A percentile compares a stretch with the other conserved stretches of the same genome.
phyloP scores from a whole-genome alignment of 2,329 filamentous ascomycete species.

The Dissoconium aciculare region DNA sequence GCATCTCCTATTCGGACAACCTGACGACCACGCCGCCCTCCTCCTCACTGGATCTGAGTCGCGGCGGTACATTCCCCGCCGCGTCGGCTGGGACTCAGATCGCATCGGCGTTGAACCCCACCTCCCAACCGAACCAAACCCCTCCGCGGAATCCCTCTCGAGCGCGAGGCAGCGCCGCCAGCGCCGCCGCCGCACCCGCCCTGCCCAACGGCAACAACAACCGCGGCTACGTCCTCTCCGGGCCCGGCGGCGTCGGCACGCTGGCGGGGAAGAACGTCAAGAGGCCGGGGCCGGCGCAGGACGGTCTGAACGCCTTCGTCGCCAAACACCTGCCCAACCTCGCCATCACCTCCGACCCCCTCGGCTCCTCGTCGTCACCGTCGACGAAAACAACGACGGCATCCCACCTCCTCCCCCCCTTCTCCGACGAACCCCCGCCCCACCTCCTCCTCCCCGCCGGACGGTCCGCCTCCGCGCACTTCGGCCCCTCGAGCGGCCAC shows the following conservation, averaged over 20 bases:
- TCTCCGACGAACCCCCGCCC: conserved; percentile 19
- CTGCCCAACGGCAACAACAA: too few relatives aligned
- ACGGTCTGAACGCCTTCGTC: conserved; percentile 71
- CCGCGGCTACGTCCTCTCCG: too few relatives aligned
- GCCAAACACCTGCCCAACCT: conserved; percentile 70
- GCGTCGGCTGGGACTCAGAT: not conserved
- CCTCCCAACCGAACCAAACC: conserved; percentile 18
- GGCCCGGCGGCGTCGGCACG: conserved; percentile 78
- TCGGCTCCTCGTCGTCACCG: too few relatives aligned
- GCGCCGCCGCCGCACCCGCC: conserved; percentile 25
- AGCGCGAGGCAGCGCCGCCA: conserved; percentile 25
- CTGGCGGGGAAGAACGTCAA: conserved; percentile 56
- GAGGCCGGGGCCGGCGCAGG: conserved; percentile 66
- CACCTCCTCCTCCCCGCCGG: conserved; percentile 15
- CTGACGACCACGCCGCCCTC: conserved; percentile 59
- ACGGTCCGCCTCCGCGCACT: conserved; percentile 16
- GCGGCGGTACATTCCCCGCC: conserved; percentile 23
- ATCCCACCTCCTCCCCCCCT: conserved; percentile 49
- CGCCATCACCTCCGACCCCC: too few relatives aligned
- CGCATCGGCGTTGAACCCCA: too few relatives aligned
- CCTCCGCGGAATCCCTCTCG: conserved; percentile 27
- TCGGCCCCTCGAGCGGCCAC: too few relatives aligned
- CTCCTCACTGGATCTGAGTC: conserved; percentile 47
- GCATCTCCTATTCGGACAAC: conserved; percentile 44
- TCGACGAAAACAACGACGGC: conserved; percentile 41